Evolutionary conservation across 1,139 yeast genomes (phyloP).

Genomic region (Hansenula lynferdii): DNA sequence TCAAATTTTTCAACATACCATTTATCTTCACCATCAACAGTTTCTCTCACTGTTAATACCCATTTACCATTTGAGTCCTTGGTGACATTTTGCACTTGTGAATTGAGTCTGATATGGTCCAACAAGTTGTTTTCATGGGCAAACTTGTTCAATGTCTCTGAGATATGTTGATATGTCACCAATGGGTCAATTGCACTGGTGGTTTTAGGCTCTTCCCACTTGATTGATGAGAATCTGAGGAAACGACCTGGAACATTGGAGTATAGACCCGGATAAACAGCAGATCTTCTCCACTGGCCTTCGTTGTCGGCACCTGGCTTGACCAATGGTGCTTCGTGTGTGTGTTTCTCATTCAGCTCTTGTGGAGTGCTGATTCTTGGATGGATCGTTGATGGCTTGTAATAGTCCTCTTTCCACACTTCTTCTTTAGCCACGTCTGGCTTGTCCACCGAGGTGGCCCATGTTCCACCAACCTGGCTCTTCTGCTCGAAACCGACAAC

Average conservation of each 20-base stretch:
- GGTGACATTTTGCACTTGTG: conserved; percentile 36
- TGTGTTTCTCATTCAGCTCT: conserved; percentile 6
- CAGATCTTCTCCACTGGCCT: conserved; percentile 37
- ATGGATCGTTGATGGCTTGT: conserved; percentile 20
- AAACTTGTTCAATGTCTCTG: conserved; percentile 28
- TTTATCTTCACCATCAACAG: conserved; percentile 21
- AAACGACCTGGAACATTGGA: conserved; percentile 43
- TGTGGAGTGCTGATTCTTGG: conserved; percentile 15
- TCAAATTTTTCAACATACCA: conserved; percentile 34
- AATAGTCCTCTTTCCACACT: conserved; percentile 16
- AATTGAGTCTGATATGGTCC: conserved; percentile 32
- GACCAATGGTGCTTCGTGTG: conserved; percentile 16
- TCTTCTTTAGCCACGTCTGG: conserved; percentile 23
- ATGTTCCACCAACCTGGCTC: conserved; percentile 32
- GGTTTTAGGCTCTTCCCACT: conserved; percentile 5
- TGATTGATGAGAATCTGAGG: conserved; percentile 36
- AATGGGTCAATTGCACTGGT: conserved; percentile 33
- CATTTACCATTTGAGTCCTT: conserved; percentile 33
- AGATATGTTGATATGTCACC: conserved; percentile 36
- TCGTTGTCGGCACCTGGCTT: conserved; percentile 15
- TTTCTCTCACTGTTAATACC: conserved; percentile 30
- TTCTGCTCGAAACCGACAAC: conserved; percentile 34
- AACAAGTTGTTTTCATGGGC: conserved; percentile 28
- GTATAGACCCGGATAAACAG: conserved; percentile 38
- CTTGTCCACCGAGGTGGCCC: conserved; percentile 24